Conservation (phyloP, 805 yeast species). For the Pichia occidentalis region DNA sequence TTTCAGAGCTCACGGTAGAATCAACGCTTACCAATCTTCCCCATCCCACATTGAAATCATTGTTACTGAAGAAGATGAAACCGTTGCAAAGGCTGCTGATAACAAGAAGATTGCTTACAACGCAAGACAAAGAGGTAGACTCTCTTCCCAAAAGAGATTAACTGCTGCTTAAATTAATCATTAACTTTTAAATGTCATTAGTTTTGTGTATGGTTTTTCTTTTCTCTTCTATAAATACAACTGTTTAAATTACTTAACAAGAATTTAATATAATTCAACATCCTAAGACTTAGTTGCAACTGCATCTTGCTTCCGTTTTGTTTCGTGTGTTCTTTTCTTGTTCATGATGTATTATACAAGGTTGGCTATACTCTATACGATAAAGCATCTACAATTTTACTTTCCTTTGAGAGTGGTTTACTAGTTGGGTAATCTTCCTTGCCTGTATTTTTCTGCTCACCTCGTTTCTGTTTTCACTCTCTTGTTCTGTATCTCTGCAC, state of each 20-base stretch:
- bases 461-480: too few species aligned
- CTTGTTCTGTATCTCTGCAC: neutral
- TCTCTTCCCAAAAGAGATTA: conserved; percentile 81
- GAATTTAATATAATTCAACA: neutral
- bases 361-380: too few species aligned
- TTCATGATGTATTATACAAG: too few species aligned
- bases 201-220: conserved; percentile 10
- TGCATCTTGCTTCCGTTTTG: neutral
- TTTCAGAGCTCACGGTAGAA: conserved; percentile 99
- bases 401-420: too few species aligned
- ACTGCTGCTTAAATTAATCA: conserved; percentile 44
- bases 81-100: conserved; percentile 77
- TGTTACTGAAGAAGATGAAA: conserved; percentile 92
- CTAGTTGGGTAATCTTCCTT: too few species aligned
- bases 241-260: conserved; percentile 10
- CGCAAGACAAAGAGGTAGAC: conserved; percentile 90
- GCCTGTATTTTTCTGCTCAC: too few species aligned
- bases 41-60: conserved; percentile 99
- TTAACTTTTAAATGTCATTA: neutral
- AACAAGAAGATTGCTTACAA: conserved; percentile 57
- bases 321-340: neutral
- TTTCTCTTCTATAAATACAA: conserved; percentile 11
- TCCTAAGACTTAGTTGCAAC: neutral
- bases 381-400: too few species aligned
- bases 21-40: conserved; percentile 96